Evolutionary conservation across 2,329 filamentous ascomycete species (phyloP).

Genomic region (Orbilia brochopaga): DNA sequence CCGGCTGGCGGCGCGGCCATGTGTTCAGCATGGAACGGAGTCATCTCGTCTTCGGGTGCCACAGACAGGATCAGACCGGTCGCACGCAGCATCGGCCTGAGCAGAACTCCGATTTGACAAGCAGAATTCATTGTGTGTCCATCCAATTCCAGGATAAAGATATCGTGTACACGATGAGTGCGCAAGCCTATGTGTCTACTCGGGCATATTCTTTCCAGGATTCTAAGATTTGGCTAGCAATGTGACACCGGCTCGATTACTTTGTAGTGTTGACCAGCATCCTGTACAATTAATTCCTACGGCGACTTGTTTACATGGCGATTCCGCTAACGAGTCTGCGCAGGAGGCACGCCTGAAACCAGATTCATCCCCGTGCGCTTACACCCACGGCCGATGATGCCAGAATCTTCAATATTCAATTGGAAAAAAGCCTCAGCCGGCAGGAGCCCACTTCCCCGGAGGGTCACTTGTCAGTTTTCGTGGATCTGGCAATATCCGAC

Average conservation of each 20-base stretch:
- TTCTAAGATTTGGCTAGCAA: too few species aligned
- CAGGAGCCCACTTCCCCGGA: not conserved
- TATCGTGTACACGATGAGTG: too few species aligned
- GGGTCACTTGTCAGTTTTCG: not conserved
- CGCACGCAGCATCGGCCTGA: too few species aligned
- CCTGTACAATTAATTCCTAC: too few species aligned
- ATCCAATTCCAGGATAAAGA: too few species aligned
- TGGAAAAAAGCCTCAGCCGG: not conserved
- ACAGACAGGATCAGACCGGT: not conserved
- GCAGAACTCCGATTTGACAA: not conserved
- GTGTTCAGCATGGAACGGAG: constrained; percentile 5
- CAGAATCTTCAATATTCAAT: not conserved
- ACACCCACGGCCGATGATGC: not conserved
- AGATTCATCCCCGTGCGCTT: not conserved
- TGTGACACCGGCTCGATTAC: not conserved
- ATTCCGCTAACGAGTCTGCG: not conserved
- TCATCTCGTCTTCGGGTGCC: not conserved
- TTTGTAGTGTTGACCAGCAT: too few species aligned
- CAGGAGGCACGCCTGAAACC: not conserved
- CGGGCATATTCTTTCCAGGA: too few species aligned
- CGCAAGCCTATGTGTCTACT: not conserved
- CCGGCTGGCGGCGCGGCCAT: not conserved
- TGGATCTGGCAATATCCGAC: not conserved
- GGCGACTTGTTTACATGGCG: too few species aligned
- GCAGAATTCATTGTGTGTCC: not conserved